A percentile compares a stretch with the other conserved stretches of the same genome.
phyloP scores from a whole-genome alignment of 2,329 filamentous ascomycete species.

The Apiospora sp. region DNA sequence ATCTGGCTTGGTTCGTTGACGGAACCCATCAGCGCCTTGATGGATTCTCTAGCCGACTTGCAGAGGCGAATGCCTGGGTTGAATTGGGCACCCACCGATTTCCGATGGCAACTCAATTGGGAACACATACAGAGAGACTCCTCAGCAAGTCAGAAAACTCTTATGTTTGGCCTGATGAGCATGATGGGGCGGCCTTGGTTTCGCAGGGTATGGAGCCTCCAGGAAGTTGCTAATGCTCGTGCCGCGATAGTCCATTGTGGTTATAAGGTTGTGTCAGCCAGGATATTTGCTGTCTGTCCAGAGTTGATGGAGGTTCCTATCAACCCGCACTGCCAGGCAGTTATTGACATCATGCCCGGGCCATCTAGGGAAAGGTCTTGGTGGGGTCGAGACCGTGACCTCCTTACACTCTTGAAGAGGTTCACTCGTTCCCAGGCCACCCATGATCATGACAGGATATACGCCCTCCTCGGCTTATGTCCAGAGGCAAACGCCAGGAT shows the following conservation, averaged over 20 bases:
- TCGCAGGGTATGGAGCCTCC: conserved; percentile 1
- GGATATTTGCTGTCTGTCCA: not conserved
- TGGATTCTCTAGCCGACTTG: not conserved
- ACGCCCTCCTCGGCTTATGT: not conserved
- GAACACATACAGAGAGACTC: not conserved
- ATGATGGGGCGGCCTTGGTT: conserved; percentile 20
- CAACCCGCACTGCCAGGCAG: not conserved
- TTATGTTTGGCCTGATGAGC: not conserved
- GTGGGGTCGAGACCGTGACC: not conserved
- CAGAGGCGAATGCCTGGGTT: not conserved
- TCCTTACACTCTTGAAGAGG: not conserved
- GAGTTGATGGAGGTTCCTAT: fast-evolving
- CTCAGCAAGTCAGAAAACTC: no score
- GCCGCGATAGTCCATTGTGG: conserved; percentile 1
- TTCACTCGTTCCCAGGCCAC: not conserved
- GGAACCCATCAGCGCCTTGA: not conserved
- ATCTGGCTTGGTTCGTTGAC: conserved; percentile 31
- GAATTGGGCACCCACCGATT: not conserved
- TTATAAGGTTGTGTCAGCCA: not conserved
- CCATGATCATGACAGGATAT: not conserved
- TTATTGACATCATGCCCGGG: not conserved
- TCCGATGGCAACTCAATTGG: not conserved
- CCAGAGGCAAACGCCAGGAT: not conserved
- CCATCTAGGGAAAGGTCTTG: not conserved
- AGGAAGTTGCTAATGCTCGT: conserved; percentile 22